Base-by-base conservation (phyloP, 2,329 filamentous ascomycete genomes). In the Pseudomassariella vexata region DNA sequence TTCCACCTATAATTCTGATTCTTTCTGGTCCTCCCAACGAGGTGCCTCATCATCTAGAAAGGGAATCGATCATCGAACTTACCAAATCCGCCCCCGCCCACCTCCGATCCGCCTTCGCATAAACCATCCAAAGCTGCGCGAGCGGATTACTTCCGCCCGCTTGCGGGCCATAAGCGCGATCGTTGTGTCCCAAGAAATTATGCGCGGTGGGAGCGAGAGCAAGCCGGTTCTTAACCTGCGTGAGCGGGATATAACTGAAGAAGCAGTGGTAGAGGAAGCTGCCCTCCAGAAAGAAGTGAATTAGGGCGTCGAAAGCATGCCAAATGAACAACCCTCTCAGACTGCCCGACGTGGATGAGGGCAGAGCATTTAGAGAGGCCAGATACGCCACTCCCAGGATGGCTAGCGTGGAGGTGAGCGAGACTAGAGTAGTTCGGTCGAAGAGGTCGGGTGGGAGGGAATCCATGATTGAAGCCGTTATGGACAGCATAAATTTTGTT, bases 221-320 rank as follows among this genome's bases (percentile, higher is more conserved):
- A 35, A 48, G 40, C 18, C 53, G 50, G 44, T 57, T 59, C 15
- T 50, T 43, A 19, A 63, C 42, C 29, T 49, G 38, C 15, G 52
- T 49, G 10, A 59, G 39, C 5, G 61, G 55, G 6, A 67, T 49
- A 53, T 60, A 68, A 8, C 63, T 66, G 70, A 88, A 90, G 72
- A 96, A 94, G 66, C 86, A 94, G 63, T 94, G 86, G 70, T 88
- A 95, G 16, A 95, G 77, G 60, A 87, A 96, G 50, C 79, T 82
- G 33, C 87, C 89, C 64, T 96, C 90, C 55, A 96, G 83, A 56
- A 87, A 68, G 60, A 94, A 78, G 65, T 98, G 92, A 50, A 89
- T 90, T 25, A 95, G 73, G 19, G 86, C 86, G 58, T 95, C 89
- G 63, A 94, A 94, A 22, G 85, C 73, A 65, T 95, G 89, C 90